phyloP scores from a whole-genome alignment of 2,329 filamentous ascomycete genomes.

The Dactylella cylindrospora region DNA sequence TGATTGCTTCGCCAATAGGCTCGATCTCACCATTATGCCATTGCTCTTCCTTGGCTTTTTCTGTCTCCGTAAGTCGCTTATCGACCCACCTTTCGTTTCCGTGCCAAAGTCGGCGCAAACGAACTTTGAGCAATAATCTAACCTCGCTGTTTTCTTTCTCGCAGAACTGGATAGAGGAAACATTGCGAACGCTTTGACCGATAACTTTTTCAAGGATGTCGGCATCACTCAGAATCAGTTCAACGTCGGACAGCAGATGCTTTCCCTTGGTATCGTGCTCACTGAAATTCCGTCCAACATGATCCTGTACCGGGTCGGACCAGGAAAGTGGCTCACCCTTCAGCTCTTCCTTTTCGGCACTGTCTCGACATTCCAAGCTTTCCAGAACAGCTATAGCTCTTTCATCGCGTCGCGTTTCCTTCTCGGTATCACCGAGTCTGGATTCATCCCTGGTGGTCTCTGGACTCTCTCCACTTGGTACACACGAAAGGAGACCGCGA shows the following conservation, averaged over 20 bases:
- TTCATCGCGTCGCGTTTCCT: constrained; percentile 59
- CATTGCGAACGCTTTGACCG: constrained; percentile 59
- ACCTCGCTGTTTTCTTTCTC: constrained; percentile 48
- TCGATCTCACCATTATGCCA: constrained; percentile 57
- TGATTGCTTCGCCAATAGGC: constrained; percentile 50
- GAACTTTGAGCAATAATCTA: neutral
- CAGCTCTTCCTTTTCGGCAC: constrained; percentile 60
- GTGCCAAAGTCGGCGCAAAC: neutral
- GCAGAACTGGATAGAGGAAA: constrained; percentile 53
- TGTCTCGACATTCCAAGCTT: constrained; percentile 61
- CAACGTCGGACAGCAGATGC: constrained; percentile 60
- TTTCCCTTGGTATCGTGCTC: constrained; percentile 58
- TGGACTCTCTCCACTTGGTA: constrained; percentile 62
- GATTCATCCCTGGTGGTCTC: constrained; percentile 60
- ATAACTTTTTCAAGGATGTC: constrained; percentile 58
- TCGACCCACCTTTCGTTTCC: neutral
- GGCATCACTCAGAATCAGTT: constrained; percentile 58
- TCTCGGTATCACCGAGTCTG: constrained; percentile 59
- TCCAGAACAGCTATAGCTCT: constrained; percentile 55
- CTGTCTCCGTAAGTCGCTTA: constrained; percentile 52
- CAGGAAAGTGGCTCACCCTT: constrained; percentile 59
- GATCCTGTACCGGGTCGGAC: constrained; percentile 59
- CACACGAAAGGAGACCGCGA: constrained; percentile 58
- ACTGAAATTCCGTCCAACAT: constrained; percentile 59
- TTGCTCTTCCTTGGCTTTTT: constrained; percentile 58